Conservation (phyloP, 2,329 filamentous ascomycete genomes). For the Talaromyces sp. region DNA sequence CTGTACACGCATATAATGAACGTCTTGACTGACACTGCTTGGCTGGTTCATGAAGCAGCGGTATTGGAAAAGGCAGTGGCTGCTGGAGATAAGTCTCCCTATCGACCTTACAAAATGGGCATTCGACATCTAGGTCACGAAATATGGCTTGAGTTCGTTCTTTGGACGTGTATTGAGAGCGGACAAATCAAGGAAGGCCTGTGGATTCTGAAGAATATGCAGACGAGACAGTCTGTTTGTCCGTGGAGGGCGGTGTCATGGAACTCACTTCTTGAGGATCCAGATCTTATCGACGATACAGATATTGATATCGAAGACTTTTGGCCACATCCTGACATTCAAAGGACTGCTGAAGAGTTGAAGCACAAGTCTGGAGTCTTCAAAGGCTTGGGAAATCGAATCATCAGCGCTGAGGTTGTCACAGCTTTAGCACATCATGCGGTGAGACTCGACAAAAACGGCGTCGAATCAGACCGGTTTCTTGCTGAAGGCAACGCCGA, state of each 20-base stretch:
- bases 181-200: conserved; percentile 38
- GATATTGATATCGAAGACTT: conserved; percentile 31
- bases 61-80: conserved; percentile 31
- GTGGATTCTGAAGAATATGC: conserved; percentile 34
- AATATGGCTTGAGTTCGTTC: conserved; percentile 46
- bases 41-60: conserved; percentile 36
- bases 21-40: conserved; percentile 43
- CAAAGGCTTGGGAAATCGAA: conserved; percentile 39
- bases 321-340: conserved; percentile 28
- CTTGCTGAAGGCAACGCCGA: conserved; percentile 13
- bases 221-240: conserved; percentile 17
- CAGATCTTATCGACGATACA: conserved; percentile 25
- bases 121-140: conserved; percentile 42
- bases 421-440: conserved; percentile 36
- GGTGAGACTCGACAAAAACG: conserved; percentile 2
- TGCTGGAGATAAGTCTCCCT: conserved; percentile 33
- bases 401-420: conserved; percentile 56
- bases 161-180: conserved; percentile 48
- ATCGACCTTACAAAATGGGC: conserved; percentile 34
- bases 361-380: conserved; percentile 20
- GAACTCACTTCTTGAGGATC: conserved; percentile 24
- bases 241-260: conserved; percentile 41
- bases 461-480: conserved; percentile 40
- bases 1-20: conserved; percentile 43
- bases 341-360: conserved; percentile 7